Percentiles rank a stretch among this genome's conserved stretches.
phyloP scores from a whole-genome alignment of 805 yeast genomes.

The Candida peoriensis region DNA sequence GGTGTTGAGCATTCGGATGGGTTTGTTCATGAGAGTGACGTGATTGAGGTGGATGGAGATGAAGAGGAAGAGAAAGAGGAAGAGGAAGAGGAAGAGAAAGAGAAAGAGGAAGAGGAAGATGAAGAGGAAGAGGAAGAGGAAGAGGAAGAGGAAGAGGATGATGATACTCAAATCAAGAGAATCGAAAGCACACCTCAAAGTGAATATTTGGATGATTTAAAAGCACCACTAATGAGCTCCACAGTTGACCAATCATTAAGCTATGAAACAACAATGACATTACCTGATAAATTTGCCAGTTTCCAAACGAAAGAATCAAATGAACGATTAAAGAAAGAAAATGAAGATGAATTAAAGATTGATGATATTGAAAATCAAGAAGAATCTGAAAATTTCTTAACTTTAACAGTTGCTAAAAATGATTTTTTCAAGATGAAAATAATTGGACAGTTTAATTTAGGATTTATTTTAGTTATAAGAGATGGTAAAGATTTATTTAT shows the following conservation, averaged over 20 bases:
- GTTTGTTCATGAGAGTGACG: background rate
- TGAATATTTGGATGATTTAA: slow-evolving; percentile 1
- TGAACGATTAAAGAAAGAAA: background rate
- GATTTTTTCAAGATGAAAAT: slow-evolving; percentile 75
- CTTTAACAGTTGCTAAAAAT: slow-evolving; percentile 57
- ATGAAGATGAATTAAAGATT: slow-evolving; percentile 5
- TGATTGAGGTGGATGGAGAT: slow-evolving; percentile 2
- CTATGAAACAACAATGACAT: slow-evolving; percentile 6
- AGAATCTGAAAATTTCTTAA: slow-evolving; percentile 53
- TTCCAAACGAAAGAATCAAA: background rate
- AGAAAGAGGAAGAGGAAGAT: slow-evolving; percentile 1
- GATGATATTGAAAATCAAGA: slow-evolving; percentile 41
- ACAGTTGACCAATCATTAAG: slow-evolving; percentile 2
- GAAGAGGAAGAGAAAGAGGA: slow-evolving; percentile 1
- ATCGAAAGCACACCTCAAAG: slow-evolving; percentile 1
- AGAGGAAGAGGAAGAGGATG: background rate
- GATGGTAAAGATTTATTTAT: slow-evolving; percentile 63
- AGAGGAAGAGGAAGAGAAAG: slow-evolving; percentile 3
- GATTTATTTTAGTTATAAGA: slow-evolving; percentile 76
- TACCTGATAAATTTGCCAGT: slow-evolving; percentile 5
- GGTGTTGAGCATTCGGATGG: background rate
- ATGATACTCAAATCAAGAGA: background rate
- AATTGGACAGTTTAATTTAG: slow-evolving; percentile 93
- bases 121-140: slow-evolving; percentile 2
- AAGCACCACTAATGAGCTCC: background rate